Base-by-base conservation (phyloP, 83 land plant genomes). In the Thuja plicata region DNA sequence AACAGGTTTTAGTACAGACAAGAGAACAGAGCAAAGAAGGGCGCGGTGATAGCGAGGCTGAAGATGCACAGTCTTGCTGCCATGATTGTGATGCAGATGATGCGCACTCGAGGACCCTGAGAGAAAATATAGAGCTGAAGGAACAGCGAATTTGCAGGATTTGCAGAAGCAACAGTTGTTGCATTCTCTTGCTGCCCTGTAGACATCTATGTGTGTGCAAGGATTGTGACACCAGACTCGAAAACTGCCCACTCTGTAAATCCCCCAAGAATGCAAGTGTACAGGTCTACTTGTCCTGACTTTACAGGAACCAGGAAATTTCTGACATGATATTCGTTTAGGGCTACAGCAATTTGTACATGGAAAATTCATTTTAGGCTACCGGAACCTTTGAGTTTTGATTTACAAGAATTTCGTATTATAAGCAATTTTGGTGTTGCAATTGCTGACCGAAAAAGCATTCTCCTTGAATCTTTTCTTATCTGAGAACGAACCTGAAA, bases 121-220 rank as follows among this genome's bases (percentile, higher is more conserved):
- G 19, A 48, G 88, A 78, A 89, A 89, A 89, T 87, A 70, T 34
- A 50, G 91, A 91, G 80, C 34, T 91, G 16, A 70, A 74, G 82
- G 62, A 86, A 30, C 88, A 89, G 86, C 55, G 86, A 86, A 85
- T 88, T 38, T 95, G 96, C 93, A 88, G 90, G 54, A 85, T 81
- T 34, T 95, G 96, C 89, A 86, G 89, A 89, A 88, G 81, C 74
- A 89, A 89, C n/a, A 90, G 90, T 0, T 83, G 85, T 2, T 91
- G 88, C 88, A 92, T 95, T 32, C 91, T 95, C 11, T 48, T 94
- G 73, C 91, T 95, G 74, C 96, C 96, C 16, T 95, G 96, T 90
- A 89, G 94, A 38, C 96, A 95, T 88, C 94, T 95, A 10, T 94
- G 96, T 86, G 90, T 95, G 1, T 95, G 96, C 90, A 91, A 90